phyloP scores from a whole-genome alignment of 768 basidiomycete genomes.

The Lactarius sanguifluus region DNA sequence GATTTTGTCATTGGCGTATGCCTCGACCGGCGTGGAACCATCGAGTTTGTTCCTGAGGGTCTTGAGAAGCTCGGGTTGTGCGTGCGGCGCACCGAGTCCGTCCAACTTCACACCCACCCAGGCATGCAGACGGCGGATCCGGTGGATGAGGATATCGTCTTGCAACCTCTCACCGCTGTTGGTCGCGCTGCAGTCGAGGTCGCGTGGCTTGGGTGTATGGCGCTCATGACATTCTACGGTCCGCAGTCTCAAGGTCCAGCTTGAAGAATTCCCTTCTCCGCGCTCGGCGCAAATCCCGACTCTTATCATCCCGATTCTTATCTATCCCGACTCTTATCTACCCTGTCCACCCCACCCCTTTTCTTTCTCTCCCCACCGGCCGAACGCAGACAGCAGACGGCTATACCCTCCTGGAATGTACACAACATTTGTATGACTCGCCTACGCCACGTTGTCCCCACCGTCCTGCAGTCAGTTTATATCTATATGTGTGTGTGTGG shows the following conservation, averaged over 20 bases:
- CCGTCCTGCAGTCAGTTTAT: slow-evolving; percentile 12
- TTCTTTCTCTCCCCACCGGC: background rate
- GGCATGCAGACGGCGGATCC: slow-evolving; percentile 38
- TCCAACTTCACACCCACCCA: slow-evolving; percentile 16
- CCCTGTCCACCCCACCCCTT: background rate
- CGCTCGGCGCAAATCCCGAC: background rate
- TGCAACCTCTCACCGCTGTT: slow-evolving; percentile 47
- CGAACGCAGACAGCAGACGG: slow-evolving; percentile 6
- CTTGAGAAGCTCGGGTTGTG: slow-evolving; percentile 74
- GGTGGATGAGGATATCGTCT: slow-evolving; percentile 46
- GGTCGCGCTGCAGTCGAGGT: slow-evolving; percentile 53
- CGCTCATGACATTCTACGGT: slow-evolving; percentile 44
- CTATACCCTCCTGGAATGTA: slow-evolving; percentile 19
- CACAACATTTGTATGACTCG: slow-evolving; percentile 12
- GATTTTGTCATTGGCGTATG: slow-evolving; percentile 62
- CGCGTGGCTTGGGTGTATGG: slow-evolving; percentile 55
- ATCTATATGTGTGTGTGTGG: slow-evolving; percentile 21
- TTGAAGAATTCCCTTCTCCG: background rate
- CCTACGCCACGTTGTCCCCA: background rate
- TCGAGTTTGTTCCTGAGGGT: slow-evolving; percentile 79
- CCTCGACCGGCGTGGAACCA: slow-evolving; percentile 58
- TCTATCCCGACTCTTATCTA: background rate
- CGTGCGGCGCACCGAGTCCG: slow-evolving; percentile 29
- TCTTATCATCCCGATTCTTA: too few relatives aligned
- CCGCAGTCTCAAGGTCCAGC: background rate